Conservation (phyloP, 2,329 filamentous ascomycete species). For the Fusarium chlamydosporum region DNA sequence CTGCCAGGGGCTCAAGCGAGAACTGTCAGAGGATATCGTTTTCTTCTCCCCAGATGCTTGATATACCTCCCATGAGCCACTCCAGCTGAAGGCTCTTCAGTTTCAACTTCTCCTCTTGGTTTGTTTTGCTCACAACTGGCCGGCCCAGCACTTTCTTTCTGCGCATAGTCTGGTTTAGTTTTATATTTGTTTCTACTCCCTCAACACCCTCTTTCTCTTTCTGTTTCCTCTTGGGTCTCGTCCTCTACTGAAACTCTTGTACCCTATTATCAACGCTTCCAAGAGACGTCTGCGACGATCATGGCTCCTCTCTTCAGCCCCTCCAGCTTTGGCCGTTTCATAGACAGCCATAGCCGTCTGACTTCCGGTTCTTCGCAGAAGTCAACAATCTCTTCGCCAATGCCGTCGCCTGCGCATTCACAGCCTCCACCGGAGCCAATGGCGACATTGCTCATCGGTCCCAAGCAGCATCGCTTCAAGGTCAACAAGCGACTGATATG, state of each 20-base stretch:
- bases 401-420: conserved; percentile 42
- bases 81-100: conserved; percentile 41
- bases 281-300: conserved; percentile 19
- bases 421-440: conserved; percentile 46
- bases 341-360: conserved; percentile 33
- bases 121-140: conserved; percentile 45
- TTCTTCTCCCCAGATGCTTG: conserved; percentile 40
- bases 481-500: conserved; percentile 63
- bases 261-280: conserved; percentile 19
- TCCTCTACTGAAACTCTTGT: conserved; percentile 31
- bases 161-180: conserved; percentile 20
- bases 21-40: conserved; percentile 41
- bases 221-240: conserved; percentile 39
- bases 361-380: conserved; percentile 43
- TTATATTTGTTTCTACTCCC: conserved; percentile 38
- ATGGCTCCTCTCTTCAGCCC: conserved; percentile 50
- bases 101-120: conserved; percentile 45
- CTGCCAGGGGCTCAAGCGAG: conserved; percentile 44
- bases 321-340: conserved; percentile 43
- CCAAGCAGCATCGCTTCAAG: conserved; percentile 59
- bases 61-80: conserved; percentile 46
- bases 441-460: conserved; percentile 60
- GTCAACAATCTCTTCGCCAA: conserved; percentile 39
- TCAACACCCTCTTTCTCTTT: conserved; percentile 33
- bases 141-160: conserved; percentile 43